Base-by-base conservation (phyloP, 306 rosid species). In the Cucumis hystrix region DNA sequence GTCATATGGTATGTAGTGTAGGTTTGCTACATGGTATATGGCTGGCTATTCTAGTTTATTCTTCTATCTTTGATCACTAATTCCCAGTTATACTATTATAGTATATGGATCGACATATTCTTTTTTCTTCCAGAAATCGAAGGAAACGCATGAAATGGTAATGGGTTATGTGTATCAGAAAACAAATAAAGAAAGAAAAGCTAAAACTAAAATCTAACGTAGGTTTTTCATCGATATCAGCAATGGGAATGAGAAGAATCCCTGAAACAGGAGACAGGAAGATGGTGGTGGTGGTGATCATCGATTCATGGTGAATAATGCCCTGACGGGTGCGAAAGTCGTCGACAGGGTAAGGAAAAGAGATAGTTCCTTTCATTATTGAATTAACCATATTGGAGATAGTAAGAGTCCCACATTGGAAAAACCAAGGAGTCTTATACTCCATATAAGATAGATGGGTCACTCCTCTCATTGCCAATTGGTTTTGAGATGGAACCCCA, bases 271-370 rank as follows among this genome's bases (percentile, higher is more conserved):
- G 85, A 83, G 54, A 84, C 1, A 28, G 67, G 74, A 7, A 71
- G 57, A 8, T 77, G 75, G 7, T 74, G 82, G 3, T 60, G 83
- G 21, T 57, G 80, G 16, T 75, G 83, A 8, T 81, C 21, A 1
- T 23, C 1, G 25, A 55, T 55, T 18, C 11, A 14, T 4, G 71
- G 54, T 23, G 68, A 82, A 96, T 92, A 67, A 83, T 54, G 51
- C 81, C 89, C 75, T 96, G 97, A 6, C 92, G 91, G 40, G 90
- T 76, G 25, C 90, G 90, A 3, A 96, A 96, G 57, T 89, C 80
- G 55, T 92, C 91, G 15, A 91, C 91, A 8, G 86, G 97, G 88
- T 98, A 96, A 1, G 98, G 99, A 6, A 96, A 91, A 40, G 87
- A 83, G 71, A 96, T 96, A 6, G 98, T 97, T 0, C 99, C 99